These are phyloP conservation scores for Candida patagonica DNA, from an alignment of 805 yeast species.

Conservation along the genomic window DNA sequence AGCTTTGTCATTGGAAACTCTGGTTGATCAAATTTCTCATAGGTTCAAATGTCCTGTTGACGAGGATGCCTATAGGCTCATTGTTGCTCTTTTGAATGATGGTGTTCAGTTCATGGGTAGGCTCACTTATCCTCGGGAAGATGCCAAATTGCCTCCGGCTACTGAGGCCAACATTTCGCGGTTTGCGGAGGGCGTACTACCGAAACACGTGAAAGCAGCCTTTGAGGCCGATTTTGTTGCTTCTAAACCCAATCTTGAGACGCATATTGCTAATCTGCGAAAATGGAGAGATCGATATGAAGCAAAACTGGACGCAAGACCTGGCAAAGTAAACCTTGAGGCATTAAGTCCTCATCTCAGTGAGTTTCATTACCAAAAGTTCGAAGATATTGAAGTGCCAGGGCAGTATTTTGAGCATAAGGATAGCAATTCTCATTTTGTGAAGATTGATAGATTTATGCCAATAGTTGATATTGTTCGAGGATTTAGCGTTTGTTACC, in stretches of 20 bases:
- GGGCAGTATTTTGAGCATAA: conserved; percentile 89
- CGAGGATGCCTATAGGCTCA: conserved; percentile 90
- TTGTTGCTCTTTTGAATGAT: conserved; percentile 86
- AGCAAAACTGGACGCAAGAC: conserved; percentile 80
- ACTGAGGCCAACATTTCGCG: conserved; percentile 82
- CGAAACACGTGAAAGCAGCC: conserved; percentile 78
- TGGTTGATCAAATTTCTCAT: conserved; percentile 92
- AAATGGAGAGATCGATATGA: conserved; percentile 91
- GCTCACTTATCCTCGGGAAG: conserved; percentile 76
- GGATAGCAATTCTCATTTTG: conserved; percentile 82
- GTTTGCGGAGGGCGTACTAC: conserved; percentile 88
- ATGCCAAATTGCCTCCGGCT: conserved; percentile 79
- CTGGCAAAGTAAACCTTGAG: conserved; percentile 72
- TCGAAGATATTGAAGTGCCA: conserved; percentile 95
- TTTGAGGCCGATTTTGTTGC: conserved; percentile 86
- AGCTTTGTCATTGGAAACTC: conserved; percentile 85
- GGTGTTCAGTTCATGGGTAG: conserved; percentile 87
- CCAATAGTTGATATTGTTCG: conserved; percentile 83
- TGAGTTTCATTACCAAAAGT: conserved; percentile 96
- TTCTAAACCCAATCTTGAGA: conserved; percentile 79
- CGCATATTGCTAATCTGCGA: conserved; percentile 72
- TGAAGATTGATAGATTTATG: conserved; percentile 86
- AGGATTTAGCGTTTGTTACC: conserved; percentile 83
- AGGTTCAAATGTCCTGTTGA: conserved; percentile 89
- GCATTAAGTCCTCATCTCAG: conserved; percentile 89